Percentiles rank a stretch among this genome's conserved stretches.
Conservation (phyloP, 768 basidiomycete genomes). For the Termitomyces sp. region DNA sequence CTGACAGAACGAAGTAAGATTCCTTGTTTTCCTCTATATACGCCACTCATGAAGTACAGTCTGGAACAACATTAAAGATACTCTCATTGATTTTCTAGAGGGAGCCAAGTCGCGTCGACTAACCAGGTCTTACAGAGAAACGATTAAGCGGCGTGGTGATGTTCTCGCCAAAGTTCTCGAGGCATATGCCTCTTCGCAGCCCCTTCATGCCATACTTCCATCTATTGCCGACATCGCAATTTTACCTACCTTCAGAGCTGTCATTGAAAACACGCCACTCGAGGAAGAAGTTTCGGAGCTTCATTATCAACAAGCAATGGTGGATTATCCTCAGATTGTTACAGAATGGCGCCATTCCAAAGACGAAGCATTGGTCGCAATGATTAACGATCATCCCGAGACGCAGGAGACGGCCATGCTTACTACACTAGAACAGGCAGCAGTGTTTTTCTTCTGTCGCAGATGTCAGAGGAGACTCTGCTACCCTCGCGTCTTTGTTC, state of each 20-base stretch:
- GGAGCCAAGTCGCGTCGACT: slow-evolving; percentile 2
- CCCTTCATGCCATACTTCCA: slow-evolving; percentile 7
- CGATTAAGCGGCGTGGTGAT: slow-evolving; percentile 3
- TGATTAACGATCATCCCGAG: slow-evolving; percentile 4
- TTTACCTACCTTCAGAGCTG: slow-evolving; percentile 9
- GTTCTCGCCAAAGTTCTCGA: slow-evolving; percentile 10
- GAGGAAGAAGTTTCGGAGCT: slow-evolving; percentile 9
- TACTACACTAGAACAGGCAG: slow-evolving; percentile 3
- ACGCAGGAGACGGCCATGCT: not conserved
- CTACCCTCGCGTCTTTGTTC: slow-evolving; percentile 10
- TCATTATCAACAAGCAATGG: slow-evolving; percentile 12
- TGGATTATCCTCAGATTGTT: slow-evolving; percentile 7
- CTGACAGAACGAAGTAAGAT: slow-evolving; percentile 10
- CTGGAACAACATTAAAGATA: slow-evolving; percentile 14
- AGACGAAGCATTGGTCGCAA: slow-evolving; percentile 9
- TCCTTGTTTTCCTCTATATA: not conserved
- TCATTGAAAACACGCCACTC: slow-evolving; percentile 13
- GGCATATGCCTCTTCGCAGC: slow-evolving; percentile 8
- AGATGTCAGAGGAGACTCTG: not conserved
- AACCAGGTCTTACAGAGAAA: not conserved
- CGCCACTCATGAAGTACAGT: slow-evolving; percentile 3
- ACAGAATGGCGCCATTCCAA: slow-evolving; percentile 11
- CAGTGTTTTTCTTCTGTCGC: slow-evolving; percentile 6
- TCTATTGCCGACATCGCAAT: slow-evolving; percentile 13
- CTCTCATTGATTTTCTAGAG: slow-evolving; percentile 12